A percentile compares a stretch with the other conserved stretches of the same genome.
Conservation (phyloP, 2,329 filamentous ascomycete genomes). For the Fusarium torulosum region DNA sequence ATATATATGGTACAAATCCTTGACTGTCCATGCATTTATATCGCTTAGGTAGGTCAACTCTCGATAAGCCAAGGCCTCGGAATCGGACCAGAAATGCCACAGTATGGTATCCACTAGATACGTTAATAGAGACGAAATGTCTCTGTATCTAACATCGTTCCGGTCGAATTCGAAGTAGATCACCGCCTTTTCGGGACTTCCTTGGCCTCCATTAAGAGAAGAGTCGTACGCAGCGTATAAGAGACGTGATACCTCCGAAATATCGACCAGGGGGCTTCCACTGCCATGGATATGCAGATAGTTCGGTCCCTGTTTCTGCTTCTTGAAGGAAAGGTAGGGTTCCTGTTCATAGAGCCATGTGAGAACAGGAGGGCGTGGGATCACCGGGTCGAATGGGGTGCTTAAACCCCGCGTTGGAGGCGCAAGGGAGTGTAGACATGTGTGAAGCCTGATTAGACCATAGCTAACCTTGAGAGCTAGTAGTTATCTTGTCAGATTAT, state of each 20-base stretch:
- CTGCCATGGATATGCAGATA: not conserved
- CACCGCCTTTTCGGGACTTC: not conserved
- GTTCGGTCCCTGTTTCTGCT: not conserved
- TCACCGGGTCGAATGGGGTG: not conserved
- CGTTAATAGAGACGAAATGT: not conserved
- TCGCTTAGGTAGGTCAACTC: not conserved
- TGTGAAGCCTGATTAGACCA: not conserved
- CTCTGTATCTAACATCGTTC: not conserved
- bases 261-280: not conserved
- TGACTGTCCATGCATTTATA: not conserved
- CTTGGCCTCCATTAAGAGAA: not conserved
- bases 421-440: not conserved
- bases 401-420: not conserved
- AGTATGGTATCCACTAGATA: not conserved
- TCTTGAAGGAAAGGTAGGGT: not conserved
- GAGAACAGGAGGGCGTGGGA: not conserved
- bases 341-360: not conserved
- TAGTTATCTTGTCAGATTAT: not conserved
- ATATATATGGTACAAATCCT: not conserved
- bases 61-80: not conserved
- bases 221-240: not conserved
- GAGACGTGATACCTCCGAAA: not conserved
- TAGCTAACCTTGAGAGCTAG: not conserved
- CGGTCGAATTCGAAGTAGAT: conserved; percentile 4
- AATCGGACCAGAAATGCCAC: not conserved